Base-by-base conservation (phyloP, 1,284 basidiomycete genomes). In the Cutaneotrichosporon cavernicola region DNA sequence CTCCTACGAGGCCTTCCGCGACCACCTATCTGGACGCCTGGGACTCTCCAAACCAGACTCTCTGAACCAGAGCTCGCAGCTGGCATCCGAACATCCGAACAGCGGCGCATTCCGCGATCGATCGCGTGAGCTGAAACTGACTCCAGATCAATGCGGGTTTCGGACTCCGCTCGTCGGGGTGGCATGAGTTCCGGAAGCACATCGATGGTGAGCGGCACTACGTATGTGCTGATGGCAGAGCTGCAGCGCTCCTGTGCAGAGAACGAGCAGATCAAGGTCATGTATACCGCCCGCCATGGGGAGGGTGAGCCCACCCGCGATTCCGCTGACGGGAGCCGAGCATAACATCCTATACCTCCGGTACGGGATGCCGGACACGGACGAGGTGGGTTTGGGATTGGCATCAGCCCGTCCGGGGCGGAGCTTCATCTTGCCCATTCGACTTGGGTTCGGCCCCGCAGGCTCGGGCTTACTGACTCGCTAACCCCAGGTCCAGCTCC, bases 211-310 rank as follows among this genome's bases (percentile, higher is more conserved):
- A 32, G 69, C 64, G 5, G 22, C 13, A n/a, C 7, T 18, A n/a
- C 9, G 16, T 26, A 8, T 21, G 55, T 38, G 21, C 64, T 58
- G 6, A 60, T 56, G 16, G 30, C 56, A 74, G 73, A 68, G 40
- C 64, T 73, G 5, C 56, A 73, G 34, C 8, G 32, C 14, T 13
- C 61, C 62, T 63, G 61, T 26, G 30, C 57, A 56, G 31, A 58
- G 4, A 70, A 67, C 43, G 69, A 73, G 62, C 63, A 56, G 22
- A 65, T 76, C 65, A 72, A 71, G 36, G 74, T 76, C 21, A 60
- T 76, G 22, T 76, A 69, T 53, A 66, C 70, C 1, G 73, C 72
- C 18, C 66, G 74, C 30, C 74, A 76, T 53, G 74, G 74, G 32
- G 71, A 76, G 65, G 72, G 73, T 73, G 50, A 60, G 66, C 53